Conservation (phyloP, 83 land plant genomes). For the Larix sibirica region DNA sequence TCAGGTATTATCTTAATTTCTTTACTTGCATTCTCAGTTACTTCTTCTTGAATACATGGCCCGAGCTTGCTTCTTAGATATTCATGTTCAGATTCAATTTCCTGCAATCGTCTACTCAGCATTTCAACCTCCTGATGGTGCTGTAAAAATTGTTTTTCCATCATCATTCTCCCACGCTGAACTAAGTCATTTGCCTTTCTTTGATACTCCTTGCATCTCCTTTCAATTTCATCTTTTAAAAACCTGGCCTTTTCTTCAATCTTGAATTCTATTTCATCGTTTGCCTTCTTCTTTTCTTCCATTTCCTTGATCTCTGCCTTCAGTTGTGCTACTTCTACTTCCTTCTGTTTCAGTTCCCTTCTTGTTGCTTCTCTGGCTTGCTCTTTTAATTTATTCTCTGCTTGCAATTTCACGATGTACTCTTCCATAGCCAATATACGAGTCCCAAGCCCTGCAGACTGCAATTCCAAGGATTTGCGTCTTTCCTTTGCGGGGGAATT, state of each 20-base stretch:
- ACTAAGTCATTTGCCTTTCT: conserved; percentile 36
- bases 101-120: conserved; percentile 62
- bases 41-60: neutral
- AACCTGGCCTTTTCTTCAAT: conserved; percentile 39
- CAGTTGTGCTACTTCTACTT: conserved; percentile 27
- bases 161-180: conserved; percentile 46
- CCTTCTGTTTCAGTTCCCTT: conserved; percentile 26
- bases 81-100: conserved; percentile 55
- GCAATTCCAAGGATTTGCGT: conserved; percentile 2
- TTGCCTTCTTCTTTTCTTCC: neutral
- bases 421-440: conserved; percentile 31
- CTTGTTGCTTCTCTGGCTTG: conserved; percentile 20
- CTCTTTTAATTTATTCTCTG: conserved; percentile 33
- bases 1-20: neutral
- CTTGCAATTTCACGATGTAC: conserved; percentile 27
- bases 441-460: conserved; percentile 25
- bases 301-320: conserved; percentile 14
- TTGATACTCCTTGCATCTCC: conserved; percentile 36
- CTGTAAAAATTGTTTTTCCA: conserved; percentile 64
- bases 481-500: conserved; percentile 28
- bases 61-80: conserved; percentile 16
- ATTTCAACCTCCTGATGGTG: conserved; percentile 64
- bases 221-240: conserved; percentile 44
- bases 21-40: neutral
- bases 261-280: conserved; percentile 38